Evolutionary conservation across 1,139 yeast genomes (phyloP), one percentile per base, ranked within the genome.

Genomic region (Debaryomyces singareniensis): DNA sequence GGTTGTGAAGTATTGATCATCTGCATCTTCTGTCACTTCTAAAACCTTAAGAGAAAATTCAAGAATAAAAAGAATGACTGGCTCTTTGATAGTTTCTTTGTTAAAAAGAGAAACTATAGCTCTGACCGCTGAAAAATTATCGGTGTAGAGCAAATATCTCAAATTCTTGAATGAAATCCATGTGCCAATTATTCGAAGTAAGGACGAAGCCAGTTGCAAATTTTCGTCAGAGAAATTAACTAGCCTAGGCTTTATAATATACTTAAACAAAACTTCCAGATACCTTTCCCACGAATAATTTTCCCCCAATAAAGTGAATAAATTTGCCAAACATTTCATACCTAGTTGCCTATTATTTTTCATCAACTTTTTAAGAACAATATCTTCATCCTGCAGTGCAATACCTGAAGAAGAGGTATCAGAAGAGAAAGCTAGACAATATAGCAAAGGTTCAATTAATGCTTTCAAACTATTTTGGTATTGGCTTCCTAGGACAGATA

Each of bases 151-250:
- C 37, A 81, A 75, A 13, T 64, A 63, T 29, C 68, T 58, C 24
- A 79, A 62, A 16, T 61, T 58, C 9, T 66, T 61, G 16, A 61
- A 56, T 10, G 68, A 62, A 27, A 91, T 70, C 77, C 95, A 73
- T 11, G 72, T 61, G 4, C 73, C 57, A 43, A 89, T 71, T n/a
- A 86, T 53, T 34, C 65, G 72, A 72, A 89, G 61, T 29, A 89
- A 53, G 0, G 95, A 73, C 0, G 96, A 86, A 1, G 89, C 80
- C 45, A 80, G 87, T 46, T 86, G 94, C 27, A 83, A 61, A 49
- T 89, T 89, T 44, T 84, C 95, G 25, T 60, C 68, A 3, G 82
- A 80, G 51, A 89, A 87, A 15, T 69, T 63, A 1, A 43, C 58
- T 44, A 91, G 61, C 45, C 93, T 73, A 9, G 95, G 89, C 14